phyloP scores from a whole-genome alignment of 805 yeast genomes.

The Pichia nanzhaoensis region DNA sequence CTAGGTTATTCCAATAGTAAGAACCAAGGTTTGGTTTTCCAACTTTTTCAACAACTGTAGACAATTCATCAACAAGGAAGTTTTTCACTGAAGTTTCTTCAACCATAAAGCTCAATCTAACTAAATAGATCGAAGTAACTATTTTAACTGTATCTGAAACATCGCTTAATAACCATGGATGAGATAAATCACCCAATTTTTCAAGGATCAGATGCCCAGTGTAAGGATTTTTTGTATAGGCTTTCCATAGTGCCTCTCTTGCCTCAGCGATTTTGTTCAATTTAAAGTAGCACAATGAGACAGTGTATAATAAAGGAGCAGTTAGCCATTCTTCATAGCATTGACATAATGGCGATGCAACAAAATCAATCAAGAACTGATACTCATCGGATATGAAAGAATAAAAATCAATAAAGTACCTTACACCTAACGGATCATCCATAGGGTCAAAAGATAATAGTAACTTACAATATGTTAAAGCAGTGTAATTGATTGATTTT shows the following conservation, averaged over 20 bases:
- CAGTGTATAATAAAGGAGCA: conserved; percentile 63
- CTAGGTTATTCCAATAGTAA: conserved; percentile 18
- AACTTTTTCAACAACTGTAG: conserved; percentile 11
- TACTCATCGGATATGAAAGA: conserved; percentile 61
- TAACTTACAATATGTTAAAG: conserved; percentile 66
- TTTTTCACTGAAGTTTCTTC: conserved; percentile 37
- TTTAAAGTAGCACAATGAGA: conserved; percentile 53
- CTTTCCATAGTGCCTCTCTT: conserved; percentile 36
- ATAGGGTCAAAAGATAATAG: conserved; percentile 62
- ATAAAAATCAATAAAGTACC: conserved; percentile 77
- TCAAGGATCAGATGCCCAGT: conserved; percentile 46
- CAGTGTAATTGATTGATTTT: conserved; percentile 71
- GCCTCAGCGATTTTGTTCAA: conserved; percentile 39
- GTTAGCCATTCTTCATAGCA: conserved; percentile 64
- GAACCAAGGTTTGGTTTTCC: conserved; percentile 14
- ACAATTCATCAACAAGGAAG: conserved; percentile 30
- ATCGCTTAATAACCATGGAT: conserved; percentile 23
- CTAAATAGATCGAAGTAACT: conserved; percentile 50
- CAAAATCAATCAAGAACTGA: conserved; percentile 52
- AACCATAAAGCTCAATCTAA: conserved; percentile 52
- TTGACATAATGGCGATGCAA: conserved; percentile 47
- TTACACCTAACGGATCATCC: conserved; percentile 79
- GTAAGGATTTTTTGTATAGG: conserved; percentile 52
- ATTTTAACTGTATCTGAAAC: conserved; percentile 32
- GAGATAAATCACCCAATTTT: conserved; percentile 35